Conservation (phyloP, 257 asterid species). For the Catharanthus roseus region DNA sequence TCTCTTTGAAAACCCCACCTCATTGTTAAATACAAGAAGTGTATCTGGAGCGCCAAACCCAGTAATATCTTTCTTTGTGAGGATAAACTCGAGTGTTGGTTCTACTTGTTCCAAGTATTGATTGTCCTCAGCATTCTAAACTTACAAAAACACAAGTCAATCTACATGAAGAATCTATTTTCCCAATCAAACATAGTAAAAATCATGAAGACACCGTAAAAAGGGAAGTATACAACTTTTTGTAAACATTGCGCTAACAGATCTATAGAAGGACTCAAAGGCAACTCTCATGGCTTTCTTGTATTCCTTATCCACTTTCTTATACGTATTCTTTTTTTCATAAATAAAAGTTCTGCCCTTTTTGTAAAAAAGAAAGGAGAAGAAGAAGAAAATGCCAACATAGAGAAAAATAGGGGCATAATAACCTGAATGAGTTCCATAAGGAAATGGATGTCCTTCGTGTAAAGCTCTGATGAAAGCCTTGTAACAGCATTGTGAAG, state of each 20-base stretch:
- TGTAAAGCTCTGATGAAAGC: too few species aligned
- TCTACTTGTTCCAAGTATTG: neutral
- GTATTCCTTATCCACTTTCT: neutral
- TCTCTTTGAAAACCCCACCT: neutral
- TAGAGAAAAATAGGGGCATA: neutral
- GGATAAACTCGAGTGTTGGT: neutral
- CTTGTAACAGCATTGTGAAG: constrained; percentile 9
- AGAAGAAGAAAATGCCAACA: too few species aligned
- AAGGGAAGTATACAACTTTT: neutral
- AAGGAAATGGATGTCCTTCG: too few species aligned
- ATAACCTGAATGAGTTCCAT: constrained; percentile 11
- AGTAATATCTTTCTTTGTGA: neutral
- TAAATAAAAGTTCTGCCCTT: too few species aligned
- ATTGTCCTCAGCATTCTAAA: constrained; percentile 5
- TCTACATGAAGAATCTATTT: neutral
- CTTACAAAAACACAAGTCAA: neutral
- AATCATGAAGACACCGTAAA: neutral
- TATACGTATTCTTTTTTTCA: too few species aligned
- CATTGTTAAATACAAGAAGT: neutral
- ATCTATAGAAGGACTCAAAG: neutral
- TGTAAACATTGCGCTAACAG: neutral
- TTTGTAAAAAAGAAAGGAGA: too few species aligned
- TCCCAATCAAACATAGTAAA: neutral
- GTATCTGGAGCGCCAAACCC: constrained; percentile 3
- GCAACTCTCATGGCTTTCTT: neutral